These are phyloP conservation scores for Pezicula carpinea DNA, from an alignment of 2,329 filamentous ascomycete genomes.

Conservation along the genomic window DNA sequence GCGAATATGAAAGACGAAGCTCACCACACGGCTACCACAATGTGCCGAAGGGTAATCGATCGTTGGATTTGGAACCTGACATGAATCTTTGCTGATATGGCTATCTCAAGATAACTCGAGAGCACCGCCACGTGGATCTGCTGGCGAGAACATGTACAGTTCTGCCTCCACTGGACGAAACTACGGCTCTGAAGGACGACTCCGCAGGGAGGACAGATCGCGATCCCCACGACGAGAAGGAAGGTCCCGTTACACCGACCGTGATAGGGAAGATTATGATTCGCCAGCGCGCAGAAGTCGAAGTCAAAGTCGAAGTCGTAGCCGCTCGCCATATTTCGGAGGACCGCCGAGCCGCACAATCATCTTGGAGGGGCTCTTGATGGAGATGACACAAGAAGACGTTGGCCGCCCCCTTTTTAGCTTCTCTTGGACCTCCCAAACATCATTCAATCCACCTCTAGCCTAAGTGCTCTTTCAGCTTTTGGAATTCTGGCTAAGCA, in stretches of 20 bases:
- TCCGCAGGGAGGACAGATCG: slow-evolving; percentile 34
- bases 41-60: slow-evolving; percentile 32
- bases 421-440: slow-evolving; percentile 12
- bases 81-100: slow-evolving; percentile 28
- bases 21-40: slow-evolving; percentile 24
- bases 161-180: slow-evolving; percentile 15
- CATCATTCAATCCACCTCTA: slow-evolving; percentile 17
- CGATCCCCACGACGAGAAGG: slow-evolving; percentile 29
- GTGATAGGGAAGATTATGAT: slow-evolving; percentile 28
- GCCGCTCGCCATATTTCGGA: slow-evolving; percentile 28
- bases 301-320: slow-evolving; percentile 24
- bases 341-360: slow-evolving; percentile 43
- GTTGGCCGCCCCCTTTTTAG: slow-evolving; percentile 40
- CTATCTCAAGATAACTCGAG: slow-evolving; percentile 28
- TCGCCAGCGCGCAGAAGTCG: slow-evolving; percentile 21
- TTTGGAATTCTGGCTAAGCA: slow-evolving; percentile 32
- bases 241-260: slow-evolving; percentile 27
- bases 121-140: slow-evolving; percentile 23
- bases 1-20: slow-evolving; percentile 16
- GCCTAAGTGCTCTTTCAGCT: slow-evolving; percentile 29
- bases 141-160: slow-evolving; percentile 14
- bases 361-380: slow-evolving; percentile 50
- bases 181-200: slow-evolving; percentile 28
- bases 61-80: slow-evolving; percentile 20
- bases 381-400: slow-evolving; percentile 44